Conservation (phyloP, 176 grass and related monocot genomes). For the Aegilops tauschii region DNA sequence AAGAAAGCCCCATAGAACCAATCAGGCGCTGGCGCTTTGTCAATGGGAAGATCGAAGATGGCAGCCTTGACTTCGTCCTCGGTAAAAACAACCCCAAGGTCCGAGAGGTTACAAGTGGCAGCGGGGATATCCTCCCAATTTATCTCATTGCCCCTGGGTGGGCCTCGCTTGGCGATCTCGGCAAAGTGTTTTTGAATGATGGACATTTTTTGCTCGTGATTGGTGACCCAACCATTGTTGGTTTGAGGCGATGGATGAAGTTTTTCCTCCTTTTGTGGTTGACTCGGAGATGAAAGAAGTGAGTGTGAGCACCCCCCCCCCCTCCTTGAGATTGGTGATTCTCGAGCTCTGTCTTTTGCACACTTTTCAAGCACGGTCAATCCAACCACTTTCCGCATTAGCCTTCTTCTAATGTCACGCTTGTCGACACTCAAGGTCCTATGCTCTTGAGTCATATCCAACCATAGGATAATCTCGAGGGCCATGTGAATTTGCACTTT, state of each 20-base stretch:
- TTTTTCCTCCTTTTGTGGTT: background rate
- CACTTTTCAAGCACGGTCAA: background rate
- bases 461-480: background rate
- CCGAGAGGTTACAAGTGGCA: background rate
- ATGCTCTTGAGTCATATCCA: background rate
- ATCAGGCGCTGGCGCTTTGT: background rate
- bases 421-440: background rate
- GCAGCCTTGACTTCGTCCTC: background rate
- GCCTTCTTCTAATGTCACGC: background rate
- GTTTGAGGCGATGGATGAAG: too few relatives aligned
- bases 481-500: too few relatives aligned
- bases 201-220: background rate
- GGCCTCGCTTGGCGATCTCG: background rate
- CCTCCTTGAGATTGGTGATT: background rate
- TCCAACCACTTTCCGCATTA: background rate
- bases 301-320: background rate
- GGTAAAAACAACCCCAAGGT: background rate
- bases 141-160: background rate
- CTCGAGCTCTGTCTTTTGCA: background rate
- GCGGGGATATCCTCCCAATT: background rate
- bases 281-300: background rate
- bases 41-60: background rate
- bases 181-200: background rate
- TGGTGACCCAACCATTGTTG: background rate
- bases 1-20: background rate